Conservation (phyloP, 768 basidiomycete genomes). For the Hortiboletus campestris region DNA sequence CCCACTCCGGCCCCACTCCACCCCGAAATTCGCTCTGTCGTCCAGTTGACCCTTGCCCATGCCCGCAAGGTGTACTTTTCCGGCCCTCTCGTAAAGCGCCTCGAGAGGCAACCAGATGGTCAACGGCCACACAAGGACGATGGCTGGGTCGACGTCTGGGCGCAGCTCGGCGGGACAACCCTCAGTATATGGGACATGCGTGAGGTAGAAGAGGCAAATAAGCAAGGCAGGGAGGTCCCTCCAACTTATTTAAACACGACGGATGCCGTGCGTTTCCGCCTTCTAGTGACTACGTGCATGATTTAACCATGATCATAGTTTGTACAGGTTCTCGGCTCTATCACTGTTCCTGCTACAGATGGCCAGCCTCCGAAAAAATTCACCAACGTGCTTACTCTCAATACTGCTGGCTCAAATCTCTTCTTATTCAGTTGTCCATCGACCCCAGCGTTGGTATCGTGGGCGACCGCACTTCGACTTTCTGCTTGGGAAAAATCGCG, state of each 20-base stretch:
- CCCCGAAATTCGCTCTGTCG: conserved; percentile 79
- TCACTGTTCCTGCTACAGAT: conserved; percentile 58
- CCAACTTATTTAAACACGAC: conserved; percentile 86
- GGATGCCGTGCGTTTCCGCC: conserved; percentile 65
- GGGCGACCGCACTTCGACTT: conserved; percentile 89
- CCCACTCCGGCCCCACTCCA: conserved; percentile 51
- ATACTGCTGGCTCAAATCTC: conserved; percentile 90
- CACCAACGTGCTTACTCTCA: conserved; percentile 82
- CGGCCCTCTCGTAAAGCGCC: conserved; percentile 71
- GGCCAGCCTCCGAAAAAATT: conserved; percentile 55
- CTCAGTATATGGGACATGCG: conserved; percentile 92
- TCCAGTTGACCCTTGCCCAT: conserved; percentile 71
- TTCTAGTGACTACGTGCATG: background rate
- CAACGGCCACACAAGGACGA: conserved; percentile 68
- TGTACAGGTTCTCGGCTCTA: conserved; percentile 72
- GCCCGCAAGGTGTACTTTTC: conserved; percentile 87
- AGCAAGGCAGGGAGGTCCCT: conserved; percentile 77
- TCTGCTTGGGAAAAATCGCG: conserved; percentile 94
- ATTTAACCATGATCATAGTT: conserved; percentile 46
- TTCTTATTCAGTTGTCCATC: conserved; percentile 84
- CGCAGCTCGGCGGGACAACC: conserved; percentile 85
- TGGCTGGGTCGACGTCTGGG: conserved; percentile 85
- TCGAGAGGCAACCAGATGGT: conserved; percentile 79
- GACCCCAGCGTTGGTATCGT: conserved; percentile 69
- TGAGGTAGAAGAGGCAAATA: conserved; percentile 80